Evolutionary conservation across 2,329 filamentous ascomycete species (phyloP).

Genomic region (Ceratocystis alfenasii): DNA sequence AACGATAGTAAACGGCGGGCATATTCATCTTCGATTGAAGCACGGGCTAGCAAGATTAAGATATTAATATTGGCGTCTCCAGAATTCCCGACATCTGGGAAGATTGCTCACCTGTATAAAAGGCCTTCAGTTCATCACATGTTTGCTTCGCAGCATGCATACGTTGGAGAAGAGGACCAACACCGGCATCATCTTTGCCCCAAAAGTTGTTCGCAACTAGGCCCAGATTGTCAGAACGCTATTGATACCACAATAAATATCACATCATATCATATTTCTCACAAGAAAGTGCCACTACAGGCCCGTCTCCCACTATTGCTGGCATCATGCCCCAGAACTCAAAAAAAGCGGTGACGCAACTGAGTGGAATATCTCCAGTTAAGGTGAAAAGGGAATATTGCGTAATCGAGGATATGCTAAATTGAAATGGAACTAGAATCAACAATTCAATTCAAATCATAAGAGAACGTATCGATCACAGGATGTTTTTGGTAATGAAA

Average conservation of each 20-base stretch:
- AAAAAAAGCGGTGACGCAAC: constrained; percentile 4
- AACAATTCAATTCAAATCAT: no score
- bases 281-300: constrained; percentile 58
- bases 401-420: no score
- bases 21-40: constrained; percentile 94
- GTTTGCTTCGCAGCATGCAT: constrained; percentile 93
- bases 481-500: not conserved
- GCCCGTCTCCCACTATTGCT: constrained; percentile 47
- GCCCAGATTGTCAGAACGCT: not conserved
- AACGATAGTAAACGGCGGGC: constrained; percentile 76
- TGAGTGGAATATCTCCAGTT: no score
- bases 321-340: constrained; percentile 37
- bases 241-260: not conserved
- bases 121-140: constrained; percentile 81
- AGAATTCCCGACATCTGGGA: not conserved
- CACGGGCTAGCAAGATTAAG: constrained; percentile 40
- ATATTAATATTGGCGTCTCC: not conserved
- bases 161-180: constrained; percentile 78
- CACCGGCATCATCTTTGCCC: constrained; percentile 97
- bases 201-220: constrained; percentile 98
- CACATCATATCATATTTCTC: constrained; percentile 26
- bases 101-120: constrained; percentile 55
- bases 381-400: no score
- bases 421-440: no score
- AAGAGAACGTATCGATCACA: no score